Base-by-base conservation (phyloP, 78 protist genomes). In the Dictyostelium firmibasis region DNA sequence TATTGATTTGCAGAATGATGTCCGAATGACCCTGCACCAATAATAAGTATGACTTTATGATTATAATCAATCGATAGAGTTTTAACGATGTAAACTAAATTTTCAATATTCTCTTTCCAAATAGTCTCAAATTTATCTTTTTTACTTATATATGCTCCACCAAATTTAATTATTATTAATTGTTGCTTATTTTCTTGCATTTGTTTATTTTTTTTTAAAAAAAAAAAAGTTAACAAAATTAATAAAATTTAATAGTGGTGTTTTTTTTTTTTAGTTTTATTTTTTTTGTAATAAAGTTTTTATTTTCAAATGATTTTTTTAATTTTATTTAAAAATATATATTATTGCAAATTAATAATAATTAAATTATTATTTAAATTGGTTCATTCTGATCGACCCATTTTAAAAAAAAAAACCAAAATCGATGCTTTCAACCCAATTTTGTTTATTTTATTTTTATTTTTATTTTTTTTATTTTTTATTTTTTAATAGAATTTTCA, bases 11-110 rank as follows among this genome's bases (percentile, higher is more conserved):
- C 86, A 47, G 82, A 86, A 89, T n/a, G 47, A 50, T 89, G 94
- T 14, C 94, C 94, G 70, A 89, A 89, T 29, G 72, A 38, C 20
- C 94, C 94, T 47, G 94, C 94, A 81, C 94, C 94, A 81, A 47
- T 38, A 38, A 89, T 81, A 3, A 89, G 14, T 20, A 78, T 31
- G 2, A 89, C 16, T 23, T 41, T 47, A 14, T 43, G 14, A n/a
- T 29, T n/a, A 20, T 70, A 8, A 72, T 29, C 25, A 29, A 33
- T 4, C 33, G 79, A 72, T 16, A 72, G 9, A 0, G 8, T 14
- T 10, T 16, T 67, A 27, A 85, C 16, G 4, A 89, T 53, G 10
- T 78, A 57, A 33, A 89, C 38, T 13, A 89, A 50, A 50, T 35
- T 50, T 35, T 64, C 64, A 23, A 89, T 20, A 41, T 89, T 78